Evolutionary conservation across 2,329 filamentous ascomycete species (phyloP), one percentile per base, ranked within the genome.

Genomic region (Cladosporium austrohemisphaericum): DNA sequence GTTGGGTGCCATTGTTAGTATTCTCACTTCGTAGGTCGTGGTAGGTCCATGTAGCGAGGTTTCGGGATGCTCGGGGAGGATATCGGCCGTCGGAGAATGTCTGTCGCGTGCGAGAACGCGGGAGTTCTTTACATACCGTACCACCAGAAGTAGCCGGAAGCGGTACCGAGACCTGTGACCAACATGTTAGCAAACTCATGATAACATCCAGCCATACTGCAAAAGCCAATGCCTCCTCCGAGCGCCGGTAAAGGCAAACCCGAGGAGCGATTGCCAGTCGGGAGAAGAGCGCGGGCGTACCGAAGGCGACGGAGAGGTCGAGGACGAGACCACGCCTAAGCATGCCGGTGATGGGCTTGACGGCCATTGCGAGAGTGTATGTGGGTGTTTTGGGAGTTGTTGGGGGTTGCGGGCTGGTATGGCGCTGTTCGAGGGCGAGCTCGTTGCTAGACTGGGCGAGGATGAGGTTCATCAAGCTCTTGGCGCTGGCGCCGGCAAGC

Each of bases 61-160:
- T 33, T 50, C 9, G 20, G 10, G 33, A 45, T 14, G 16, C 5
- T 32, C 28, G 20, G n/a, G 41, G 11, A 28, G 37, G 11, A 5
- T 40, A 14, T 23, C 13, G 16, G 10, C 14, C 22, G 20, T 9
- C 19, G 38, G 26, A 41, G 38, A 23, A 31, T 23, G 16, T 38
- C 31, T 41, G 35, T 40, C 37, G 45, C 45, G 43, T 31, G 28
- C 32, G 31, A 22, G 26, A 20, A 41, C 53, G 41, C 43, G 18
- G 44, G 29, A 23, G 14, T 28, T 52, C 45, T 52, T 61, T 63
- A 76, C 73, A 56, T 75, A 75, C 72, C 81, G 72, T 85, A 85
- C 82, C 81, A 85, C 74, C 77, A 85, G 65, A 77, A 75, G 70
- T 84, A 85, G 60, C 80, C 82, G 67, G 75, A 74, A 58, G 79